Conservation (phyloP, 1,284 basidiomycete species). For the Trametes sp. region DNA sequence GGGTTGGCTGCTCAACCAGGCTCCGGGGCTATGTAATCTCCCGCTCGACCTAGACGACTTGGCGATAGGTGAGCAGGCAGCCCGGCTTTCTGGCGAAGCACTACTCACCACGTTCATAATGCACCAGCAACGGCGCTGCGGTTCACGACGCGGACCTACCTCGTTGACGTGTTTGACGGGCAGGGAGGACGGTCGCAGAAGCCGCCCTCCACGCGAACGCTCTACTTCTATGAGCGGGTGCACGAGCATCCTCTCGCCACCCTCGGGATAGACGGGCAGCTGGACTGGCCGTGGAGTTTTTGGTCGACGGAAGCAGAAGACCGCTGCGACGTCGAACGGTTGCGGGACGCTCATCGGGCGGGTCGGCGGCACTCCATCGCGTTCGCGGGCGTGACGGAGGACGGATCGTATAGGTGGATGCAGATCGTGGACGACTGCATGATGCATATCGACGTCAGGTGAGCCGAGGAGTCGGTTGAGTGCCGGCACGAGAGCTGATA, state of each 20-base stretch:
- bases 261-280: slow-evolving; percentile 5
- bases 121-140: slow-evolving; percentile 9
- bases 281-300: slow-evolving; percentile 26
- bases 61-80: slow-evolving; percentile 10
- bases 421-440: slow-evolving; percentile 14
- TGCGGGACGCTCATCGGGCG: slow-evolving; percentile 1
- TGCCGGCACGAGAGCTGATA: background rate
- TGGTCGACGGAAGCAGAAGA: slow-evolving; percentile 22
- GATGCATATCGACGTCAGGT: slow-evolving; percentile 23
- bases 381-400: slow-evolving; percentile 9
- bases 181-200: background rate
- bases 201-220: background rate
- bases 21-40: slow-evolving; percentile 1
- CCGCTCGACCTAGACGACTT: slow-evolving; percentile 11
- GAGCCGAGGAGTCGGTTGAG: background rate
- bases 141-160: slow-evolving; percentile 19
- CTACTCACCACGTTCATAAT: background rate
- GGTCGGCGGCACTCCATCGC: slow-evolving; percentile 7
- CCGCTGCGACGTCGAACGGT: background rate
- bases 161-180: slow-evolving; percentile 2
- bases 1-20: slow-evolving; percentile 19
- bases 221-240: slow-evolving; percentile 26
- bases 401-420: slow-evolving; percentile 12
- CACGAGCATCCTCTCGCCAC: slow-evolving; percentile 12
- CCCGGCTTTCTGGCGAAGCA: too few species aligned